These are phyloP conservation scores for Dendrobium catenatum DNA, from an alignment of 106 monocot genomes.

Conservation along the genomic window DNA sequence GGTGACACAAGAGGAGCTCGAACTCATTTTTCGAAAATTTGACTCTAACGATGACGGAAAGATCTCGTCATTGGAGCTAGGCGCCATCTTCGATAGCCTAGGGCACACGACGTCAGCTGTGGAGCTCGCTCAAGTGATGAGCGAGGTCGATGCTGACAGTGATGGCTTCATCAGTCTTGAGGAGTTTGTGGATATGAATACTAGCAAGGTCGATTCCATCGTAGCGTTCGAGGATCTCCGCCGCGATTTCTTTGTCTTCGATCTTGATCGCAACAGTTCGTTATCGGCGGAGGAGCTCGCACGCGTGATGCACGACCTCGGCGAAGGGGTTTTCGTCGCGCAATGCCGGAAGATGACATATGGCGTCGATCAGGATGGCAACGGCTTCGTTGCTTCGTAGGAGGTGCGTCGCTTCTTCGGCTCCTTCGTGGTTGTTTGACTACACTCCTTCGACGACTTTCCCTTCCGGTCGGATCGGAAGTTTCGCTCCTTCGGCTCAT, in stretches of 20 bases:
- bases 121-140: slow-evolving; percentile 38
- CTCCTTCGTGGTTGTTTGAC: too few relatives aligned
- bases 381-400: slow-evolving; percentile 51
- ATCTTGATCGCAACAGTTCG: slow-evolving; percentile 41
- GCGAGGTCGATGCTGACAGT: slow-evolving; percentile 41
- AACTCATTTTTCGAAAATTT: slow-evolving; percentile 17
- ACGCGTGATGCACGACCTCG: slow-evolving; percentile 32
- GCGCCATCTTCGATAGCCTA: slow-evolving; percentile 13
- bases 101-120: slow-evolving; percentile 21
- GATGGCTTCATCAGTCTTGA: slow-evolving; percentile 49
- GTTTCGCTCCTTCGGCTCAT: too few relatives aligned
- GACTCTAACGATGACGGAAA: slow-evolving; percentile 33
- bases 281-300: slow-evolving; percentile 59
- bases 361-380: slow-evolving; percentile 51
- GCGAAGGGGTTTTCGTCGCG: slow-evolving; percentile 29
- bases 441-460: too few relatives aligned
- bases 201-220: slow-evolving; percentile 7
- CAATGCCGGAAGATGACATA: slow-evolving; percentile 56
- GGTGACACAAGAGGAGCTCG: background rate
- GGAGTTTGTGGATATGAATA: slow-evolving; percentile 42
- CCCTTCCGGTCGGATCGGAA: too few relatives aligned
- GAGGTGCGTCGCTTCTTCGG: slow-evolving; percentile 5
- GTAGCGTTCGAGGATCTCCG: slow-evolving; percentile 38
- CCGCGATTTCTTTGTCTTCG: slow-evolving; percentile 47
- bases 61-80: slow-evolving; percentile 27